Evolutionary conservation across 202 grass and related monocot genomes (phyloP).

Genomic region (Zizania palustris): DNA sequence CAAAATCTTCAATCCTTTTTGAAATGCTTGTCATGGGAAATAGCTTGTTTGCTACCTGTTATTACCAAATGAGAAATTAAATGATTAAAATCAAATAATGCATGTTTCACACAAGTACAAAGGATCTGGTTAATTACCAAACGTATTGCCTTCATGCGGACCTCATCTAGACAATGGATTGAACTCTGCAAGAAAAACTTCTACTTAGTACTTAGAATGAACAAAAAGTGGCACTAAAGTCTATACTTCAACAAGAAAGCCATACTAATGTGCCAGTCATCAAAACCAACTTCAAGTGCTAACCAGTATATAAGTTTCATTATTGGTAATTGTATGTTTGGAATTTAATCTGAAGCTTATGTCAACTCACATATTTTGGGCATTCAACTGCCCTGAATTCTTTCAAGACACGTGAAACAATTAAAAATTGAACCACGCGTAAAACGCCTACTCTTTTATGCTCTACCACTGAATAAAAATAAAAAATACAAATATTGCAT

Average conservation of each 20-base stretch:
- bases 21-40: constrained; percentile 88
- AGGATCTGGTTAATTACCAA: constrained; percentile 55
- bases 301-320: constrained; percentile 16
- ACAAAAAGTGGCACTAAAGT: constrained; percentile 29
- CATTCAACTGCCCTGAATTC: neutral
- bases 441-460: constrained; percentile 5
- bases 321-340: constrained; percentile 19
- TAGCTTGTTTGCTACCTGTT: constrained; percentile 96
- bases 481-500: constrained; percentile 9
- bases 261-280: neutral
- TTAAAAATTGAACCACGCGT: constrained; percentile 11
- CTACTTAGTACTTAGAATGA: constrained; percentile 44
- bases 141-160: constrained; percentile 95
- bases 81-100: constrained; percentile 38
- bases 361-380: constrained; percentile 13
- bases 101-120: constrained; percentile 22
- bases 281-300: constrained; percentile 10
- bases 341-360: constrained; percentile 10
- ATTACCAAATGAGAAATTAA: constrained; percentile 30
- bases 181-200: constrained; percentile 69
- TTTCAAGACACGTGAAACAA: constrained; percentile 2
- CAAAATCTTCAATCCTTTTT: constrained; percentile 88
- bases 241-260: constrained; percentile 35
- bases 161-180: constrained; percentile 76
- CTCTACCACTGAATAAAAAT: constrained; percentile 25